Percentiles rank a stretch among this genome's conserved stretches.
Conservation (phyloP, 140 eudicot genomes). For the Erigeron philadelphicus region DNA sequence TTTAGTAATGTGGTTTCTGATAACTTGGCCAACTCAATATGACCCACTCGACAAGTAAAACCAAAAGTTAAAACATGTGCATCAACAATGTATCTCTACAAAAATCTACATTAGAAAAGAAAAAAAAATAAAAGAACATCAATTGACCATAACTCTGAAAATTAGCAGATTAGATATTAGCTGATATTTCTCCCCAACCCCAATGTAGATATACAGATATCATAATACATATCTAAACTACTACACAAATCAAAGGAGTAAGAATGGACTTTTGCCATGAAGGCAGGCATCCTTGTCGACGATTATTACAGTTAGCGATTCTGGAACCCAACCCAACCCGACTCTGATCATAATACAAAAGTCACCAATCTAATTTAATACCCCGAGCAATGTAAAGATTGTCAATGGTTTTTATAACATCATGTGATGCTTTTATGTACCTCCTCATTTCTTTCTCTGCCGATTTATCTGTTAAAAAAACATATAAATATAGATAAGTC, state of each 20-base stretch:
- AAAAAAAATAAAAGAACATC: not conserved
- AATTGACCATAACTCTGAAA: not conserved
- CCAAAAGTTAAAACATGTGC: too few species aligned
- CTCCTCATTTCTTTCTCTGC: constrained; percentile 79
- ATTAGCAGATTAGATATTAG: not conserved
- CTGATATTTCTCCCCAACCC: not conserved
- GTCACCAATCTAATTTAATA: constrained; percentile 84
- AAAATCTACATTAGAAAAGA: not conserved
- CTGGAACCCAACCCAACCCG: constrained; percentile 25
- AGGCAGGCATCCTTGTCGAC: constrained; percentile 18
- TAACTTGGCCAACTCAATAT: too few species aligned
- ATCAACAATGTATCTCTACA: too few species aligned
- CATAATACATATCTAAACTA: constrained; percentile 11
- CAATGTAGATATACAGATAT: constrained; percentile 8
- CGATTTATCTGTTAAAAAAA: constrained; percentile 48
- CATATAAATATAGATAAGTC: too few species aligned
- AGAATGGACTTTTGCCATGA: constrained; percentile 17
- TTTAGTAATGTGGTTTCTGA: too few species aligned
- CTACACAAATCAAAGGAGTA: not conserved
- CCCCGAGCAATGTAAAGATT: constrained; percentile 54
- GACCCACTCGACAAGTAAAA: too few species aligned
- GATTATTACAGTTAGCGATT: constrained; percentile 17
- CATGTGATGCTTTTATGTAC: constrained; percentile 67
- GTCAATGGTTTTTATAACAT: constrained; percentile 70
- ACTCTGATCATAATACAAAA: constrained; percentile 23